Conservation (phyloP, 2,329 filamentous ascomycete genomes). For the Cytospora piceae region DNA sequence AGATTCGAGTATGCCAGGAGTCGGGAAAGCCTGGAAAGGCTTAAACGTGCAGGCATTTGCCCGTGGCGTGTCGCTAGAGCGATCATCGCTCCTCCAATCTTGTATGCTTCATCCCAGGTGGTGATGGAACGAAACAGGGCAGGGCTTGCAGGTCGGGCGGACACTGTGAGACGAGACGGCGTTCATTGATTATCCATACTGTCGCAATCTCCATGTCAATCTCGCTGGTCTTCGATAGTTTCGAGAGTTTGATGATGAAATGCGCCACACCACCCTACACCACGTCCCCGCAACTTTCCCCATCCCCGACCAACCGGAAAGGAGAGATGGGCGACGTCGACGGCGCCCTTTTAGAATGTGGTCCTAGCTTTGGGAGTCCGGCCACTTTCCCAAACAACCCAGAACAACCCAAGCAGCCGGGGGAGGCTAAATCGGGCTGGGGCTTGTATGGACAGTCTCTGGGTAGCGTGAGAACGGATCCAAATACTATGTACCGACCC, state of each 20-base stretch:
- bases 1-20: background rate
- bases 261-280: background rate
- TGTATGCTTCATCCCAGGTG: background rate
- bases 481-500: background rate
- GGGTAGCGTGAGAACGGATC: slow-evolving; percentile 1
- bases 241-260: background rate
- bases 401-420: background rate
- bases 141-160: background rate
- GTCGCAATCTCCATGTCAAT: slow-evolving; percentile 1
- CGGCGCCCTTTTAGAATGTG: slow-evolving; percentile 3
- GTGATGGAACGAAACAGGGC: background rate
- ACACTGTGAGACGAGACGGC: background rate
- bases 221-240: background rate
- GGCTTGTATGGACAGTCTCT: background rate
- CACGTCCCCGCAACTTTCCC: background rate
- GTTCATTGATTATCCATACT: background rate
- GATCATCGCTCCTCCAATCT: slow-evolving; percentile 4
- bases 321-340: background rate
- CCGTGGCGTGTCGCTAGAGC: background rate
- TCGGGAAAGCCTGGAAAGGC: background rate
- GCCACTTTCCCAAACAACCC: background rate
- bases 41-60: background rate
- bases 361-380: background rate
- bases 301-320: background rate
- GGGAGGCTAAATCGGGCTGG: background rate